Conservation (phyloP, 1,284 basidiomycete genomes). For the Lentinula novae-zelandiae region DNA sequence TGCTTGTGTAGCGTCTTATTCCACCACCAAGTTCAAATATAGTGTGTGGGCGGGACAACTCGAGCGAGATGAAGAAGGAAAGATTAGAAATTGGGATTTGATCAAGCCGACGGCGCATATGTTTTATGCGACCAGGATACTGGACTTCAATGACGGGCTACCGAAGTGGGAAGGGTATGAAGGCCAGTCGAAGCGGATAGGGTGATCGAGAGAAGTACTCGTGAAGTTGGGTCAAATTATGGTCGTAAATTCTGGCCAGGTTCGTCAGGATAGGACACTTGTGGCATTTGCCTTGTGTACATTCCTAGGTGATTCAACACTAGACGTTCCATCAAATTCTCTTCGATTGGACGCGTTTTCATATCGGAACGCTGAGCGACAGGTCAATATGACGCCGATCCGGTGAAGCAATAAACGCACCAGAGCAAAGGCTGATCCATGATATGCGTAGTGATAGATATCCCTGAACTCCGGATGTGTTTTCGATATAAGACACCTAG, state of each 20-base stretch:
- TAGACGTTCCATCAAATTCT: conserved; percentile 6
- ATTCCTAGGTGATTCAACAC: conserved; percentile 9
- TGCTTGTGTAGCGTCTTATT: conserved; percentile 43
- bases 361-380: conserved; percentile 12
- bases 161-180: conserved; percentile 64
- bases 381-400: not conserved
- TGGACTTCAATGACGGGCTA: conserved; percentile 51
- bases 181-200: conserved; percentile 33
- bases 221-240: no score
- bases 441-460: conserved; percentile 9
- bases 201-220: not conserved
- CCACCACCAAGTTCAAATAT: conserved; percentile 39
- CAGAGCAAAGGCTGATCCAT: conserved; percentile 10
- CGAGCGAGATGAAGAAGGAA: conserved; percentile 43
- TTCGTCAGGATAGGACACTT: not conserved
- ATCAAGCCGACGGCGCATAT: conserved; percentile 59
- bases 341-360: conserved; percentile 3
- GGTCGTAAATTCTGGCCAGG: not conserved
- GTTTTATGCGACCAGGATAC: conserved; percentile 59
- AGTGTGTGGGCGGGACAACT: conserved; percentile 57
- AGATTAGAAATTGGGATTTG: conserved; percentile 44
- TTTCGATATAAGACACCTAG: conserved; percentile 6
- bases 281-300: conserved; percentile 2
- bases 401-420: not conserved
- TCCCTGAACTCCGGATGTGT: conserved; percentile 12